phyloP scores from a whole-genome alignment of 2,329 filamentous ascomycete species.

The Lasiodiplodia sp. region DNA sequence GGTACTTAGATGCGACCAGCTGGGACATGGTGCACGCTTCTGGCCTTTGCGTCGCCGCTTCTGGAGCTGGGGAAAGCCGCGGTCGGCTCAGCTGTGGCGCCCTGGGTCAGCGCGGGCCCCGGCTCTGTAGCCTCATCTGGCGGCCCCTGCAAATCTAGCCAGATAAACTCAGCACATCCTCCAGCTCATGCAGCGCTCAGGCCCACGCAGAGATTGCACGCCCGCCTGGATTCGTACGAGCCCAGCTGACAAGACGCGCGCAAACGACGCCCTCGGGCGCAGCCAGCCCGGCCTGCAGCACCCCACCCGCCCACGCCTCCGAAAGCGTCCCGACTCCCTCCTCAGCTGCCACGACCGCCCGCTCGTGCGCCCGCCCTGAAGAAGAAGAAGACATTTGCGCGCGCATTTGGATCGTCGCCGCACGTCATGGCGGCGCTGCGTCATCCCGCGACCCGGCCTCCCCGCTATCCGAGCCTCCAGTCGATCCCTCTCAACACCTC shows the following conservation, averaged over 20 bases:
- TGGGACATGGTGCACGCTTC: neutral
- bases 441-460: slow-evolving; percentile 22
- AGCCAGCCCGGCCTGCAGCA: neutral
- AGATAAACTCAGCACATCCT: slow-evolving; percentile 8
- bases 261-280: slow-evolving; percentile 1
- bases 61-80: slow-evolving; percentile 15
- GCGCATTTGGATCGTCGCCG: slow-evolving; percentile 9
- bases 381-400: neutral
- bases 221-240: neutral
- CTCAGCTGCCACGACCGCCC: neutral
- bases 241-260: neutral
- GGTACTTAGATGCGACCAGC: slow-evolving; percentile 1
- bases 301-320: neutral
- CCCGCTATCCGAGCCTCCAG: slow-evolving; percentile 21
- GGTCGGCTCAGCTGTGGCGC: slow-evolving; percentile 13
- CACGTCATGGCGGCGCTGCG: slow-evolving; percentile 16
- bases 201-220: slow-evolving; percentile 6
- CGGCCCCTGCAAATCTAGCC: neutral
- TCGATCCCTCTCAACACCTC: slow-evolving; percentile 16
- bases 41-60: neutral
- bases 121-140: slow-evolving; percentile 9
- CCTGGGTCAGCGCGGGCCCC: neutral
- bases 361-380: slow-evolving; percentile 14
- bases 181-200: slow-evolving; percentile 5
- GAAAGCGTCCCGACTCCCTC: slow-evolving; percentile 3